phyloP scores from a whole-genome alignment of 768 basidiomycete species.

The Collybiopsis confluens region DNA sequence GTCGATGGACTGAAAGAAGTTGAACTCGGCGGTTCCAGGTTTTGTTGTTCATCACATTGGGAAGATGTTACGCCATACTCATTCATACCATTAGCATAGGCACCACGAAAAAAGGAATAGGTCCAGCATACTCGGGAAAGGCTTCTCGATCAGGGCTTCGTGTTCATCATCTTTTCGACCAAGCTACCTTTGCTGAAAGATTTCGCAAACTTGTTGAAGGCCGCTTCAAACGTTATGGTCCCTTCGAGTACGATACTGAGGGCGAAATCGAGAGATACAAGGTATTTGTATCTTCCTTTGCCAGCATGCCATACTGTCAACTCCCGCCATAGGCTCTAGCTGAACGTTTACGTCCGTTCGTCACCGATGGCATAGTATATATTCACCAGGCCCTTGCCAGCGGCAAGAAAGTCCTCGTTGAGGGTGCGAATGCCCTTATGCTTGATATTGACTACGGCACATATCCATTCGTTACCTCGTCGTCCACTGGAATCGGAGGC shows the following conservation, averaged over 20 bases:
- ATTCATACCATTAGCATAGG: conserved; percentile 67
- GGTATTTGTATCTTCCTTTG: conserved; percentile 34
- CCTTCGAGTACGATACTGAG: conserved; percentile 98
- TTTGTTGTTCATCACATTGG: conserved; percentile 8
- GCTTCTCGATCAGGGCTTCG: conserved; percentile 94
- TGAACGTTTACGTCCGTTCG: conserved; percentile 78
- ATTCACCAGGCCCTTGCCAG: conserved; percentile 74
- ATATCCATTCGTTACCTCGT: conserved; percentile 96
- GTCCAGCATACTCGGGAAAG: conserved; percentile 97
- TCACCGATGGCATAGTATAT: conserved; percentile 84
- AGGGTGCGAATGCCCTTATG: conserved; percentile 98
- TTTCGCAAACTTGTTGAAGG: conserved; percentile 96
- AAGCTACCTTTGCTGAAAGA: conserved; percentile 78
- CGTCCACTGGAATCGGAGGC: conserved; percentile 89
- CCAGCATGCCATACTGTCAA: background rate
- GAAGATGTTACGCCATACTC: background rate
- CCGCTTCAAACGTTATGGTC: conserved; percentile 94
- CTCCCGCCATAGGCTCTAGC: conserved; percentile 62
- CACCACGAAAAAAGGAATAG: conserved; percentile 97
- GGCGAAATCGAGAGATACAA: conserved; percentile 92
- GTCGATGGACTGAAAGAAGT: conserved; percentile 98
- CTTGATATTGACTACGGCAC: conserved; percentile 98
- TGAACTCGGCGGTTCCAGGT: conserved; percentile 89
- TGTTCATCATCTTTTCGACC: conserved; percentile 94
- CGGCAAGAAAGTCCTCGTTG: conserved; percentile 83